These are phyloP conservation scores for Oxytropis ochrocephala DNA, from an alignment of 306 rosid genomes.

Conservation along the genomic window DNA sequence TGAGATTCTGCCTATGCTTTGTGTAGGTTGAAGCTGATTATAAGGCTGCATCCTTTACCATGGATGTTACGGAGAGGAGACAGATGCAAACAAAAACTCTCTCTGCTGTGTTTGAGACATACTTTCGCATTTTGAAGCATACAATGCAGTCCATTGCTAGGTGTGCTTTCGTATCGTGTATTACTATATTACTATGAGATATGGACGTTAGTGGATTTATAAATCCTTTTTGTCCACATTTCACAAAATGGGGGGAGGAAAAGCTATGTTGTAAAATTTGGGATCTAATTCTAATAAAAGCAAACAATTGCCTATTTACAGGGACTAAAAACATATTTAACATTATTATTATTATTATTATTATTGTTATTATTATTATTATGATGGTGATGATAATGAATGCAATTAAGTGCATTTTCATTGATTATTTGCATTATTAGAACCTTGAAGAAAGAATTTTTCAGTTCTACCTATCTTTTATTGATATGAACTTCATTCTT, in stretches of 20 bases:
- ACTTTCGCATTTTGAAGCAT: slow-evolving; percentile 84
- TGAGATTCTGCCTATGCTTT: slow-evolving; percentile 15
- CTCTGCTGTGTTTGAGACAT: slow-evolving; percentile 88
- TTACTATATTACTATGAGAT: neutral
- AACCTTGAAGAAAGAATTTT: neutral
- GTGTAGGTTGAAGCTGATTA: slow-evolving; percentile 87
- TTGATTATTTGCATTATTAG: neutral
- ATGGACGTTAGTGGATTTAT: neutral
- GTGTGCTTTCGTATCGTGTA: slow-evolving; percentile 31
- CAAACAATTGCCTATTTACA: too few species aligned
- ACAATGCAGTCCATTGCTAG: slow-evolving; percentile 54
- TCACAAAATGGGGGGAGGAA: too few species aligned
- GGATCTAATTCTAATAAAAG: too few species aligned
- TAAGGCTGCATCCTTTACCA: slow-evolving; percentile 76
- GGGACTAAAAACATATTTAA: too few species aligned
- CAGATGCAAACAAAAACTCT: slow-evolving; percentile 84
- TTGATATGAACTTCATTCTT: neutral
- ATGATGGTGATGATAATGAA: too few species aligned
- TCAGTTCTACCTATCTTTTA: neutral
- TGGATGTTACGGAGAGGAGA: slow-evolving; percentile 60
- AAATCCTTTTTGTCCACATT: neutral
- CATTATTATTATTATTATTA: too few species aligned
- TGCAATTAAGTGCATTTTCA: neutral
- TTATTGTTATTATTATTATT: too few species aligned
- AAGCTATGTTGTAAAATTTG: too few species aligned